Base-by-base conservation (phyloP, 1,284 basidiomycete genomes). In the Melampsora americana region DNA sequence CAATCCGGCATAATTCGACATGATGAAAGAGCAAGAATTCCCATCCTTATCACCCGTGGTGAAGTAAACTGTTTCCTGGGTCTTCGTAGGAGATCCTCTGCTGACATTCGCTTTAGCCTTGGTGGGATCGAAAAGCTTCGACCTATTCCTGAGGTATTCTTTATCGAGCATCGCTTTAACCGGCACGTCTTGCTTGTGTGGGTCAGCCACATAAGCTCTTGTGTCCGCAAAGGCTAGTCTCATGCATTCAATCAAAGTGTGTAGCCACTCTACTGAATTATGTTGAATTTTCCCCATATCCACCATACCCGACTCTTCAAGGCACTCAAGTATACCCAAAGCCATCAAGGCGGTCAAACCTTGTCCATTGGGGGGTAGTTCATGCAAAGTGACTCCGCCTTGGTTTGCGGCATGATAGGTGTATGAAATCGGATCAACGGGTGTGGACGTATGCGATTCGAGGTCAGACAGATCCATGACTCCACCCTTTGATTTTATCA, bases 331-430 rank as follows among this genome's bases (percentile, higher is more conserved):
- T 74, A 99, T 93, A 0, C 95, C 95, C 9, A 98, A 86, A 5
- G 94, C 93, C 64, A 98, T 85, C 12, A 98, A 86, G 0, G 95
- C 92, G 1, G 93, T 93, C n/a, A 98, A 87, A 83, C 92, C 95
- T 87, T 97, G 94, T 18, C 95, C 93, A 82, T 95, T 96, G 0
- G 93, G 93, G 6, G 93, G 93, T 80, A 93, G 95, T 89, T 93
- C 93, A 81, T 92, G 92, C 0, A 95, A 85, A 0, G 91, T 91
- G 14, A 92, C 89, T 78, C 92, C 90, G n/a, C 81, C 75, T 65
- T 83, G 81, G 14, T 86, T 86, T 6, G 86, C 46, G 1, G 61
- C 78, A 68, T 80, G 89, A 83, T 94, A 97, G 0, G 90, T 92
- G 83, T 95, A 95, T 74, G 87, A 89, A 84, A 97, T 94, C 1